A percentile compares a stretch with the other conserved stretches of the same genome.
Conservation (phyloP, 2,329 filamentous ascomycete genomes). For the Torrubiella hemipterigena region DNA sequence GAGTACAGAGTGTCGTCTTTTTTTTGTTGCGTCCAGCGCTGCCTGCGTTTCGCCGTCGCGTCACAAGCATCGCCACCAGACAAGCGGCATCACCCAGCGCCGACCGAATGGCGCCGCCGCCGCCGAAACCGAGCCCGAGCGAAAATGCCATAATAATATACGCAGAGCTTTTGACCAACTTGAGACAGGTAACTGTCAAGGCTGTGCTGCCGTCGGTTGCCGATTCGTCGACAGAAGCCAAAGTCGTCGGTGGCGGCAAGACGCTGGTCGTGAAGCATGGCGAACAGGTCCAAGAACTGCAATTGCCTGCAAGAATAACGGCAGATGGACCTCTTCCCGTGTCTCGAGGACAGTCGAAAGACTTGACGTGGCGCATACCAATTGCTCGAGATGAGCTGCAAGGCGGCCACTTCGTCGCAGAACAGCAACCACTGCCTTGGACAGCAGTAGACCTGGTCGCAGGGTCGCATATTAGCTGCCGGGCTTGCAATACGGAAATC, state of each 20-base stretch:
- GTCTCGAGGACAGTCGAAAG: constrained; percentile 15
- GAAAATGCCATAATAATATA: constrained; percentile 35
- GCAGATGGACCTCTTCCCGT: constrained; percentile 24
- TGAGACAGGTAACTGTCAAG: constrained; percentile 50
- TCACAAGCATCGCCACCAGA: too few relatives aligned
- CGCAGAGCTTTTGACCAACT: constrained; percentile 53
- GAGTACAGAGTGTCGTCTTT: too few relatives aligned
- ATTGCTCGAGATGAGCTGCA: constrained; percentile 14
- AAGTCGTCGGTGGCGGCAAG: constrained; percentile 30
- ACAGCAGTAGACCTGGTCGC: constrained; percentile 34
- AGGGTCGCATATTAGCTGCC: constrained; percentile 29
- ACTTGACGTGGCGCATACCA: constrained; percentile 44
- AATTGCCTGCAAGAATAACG: constrained; percentile 30
- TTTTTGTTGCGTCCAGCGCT: too few relatives aligned
- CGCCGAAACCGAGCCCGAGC: too few relatives aligned
- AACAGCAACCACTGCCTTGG: constrained; percentile 39
- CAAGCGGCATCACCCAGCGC: neutral
- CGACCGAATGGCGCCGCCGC: neutral
- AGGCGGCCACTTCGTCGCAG: constrained; percentile 16
- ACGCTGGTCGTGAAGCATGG: constrained; percentile 36
- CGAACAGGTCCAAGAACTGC: constrained; percentile 19
- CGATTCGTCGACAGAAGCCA: constrained; percentile 28
- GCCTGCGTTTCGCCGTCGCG: too few relatives aligned
- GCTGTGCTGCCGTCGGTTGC: constrained; percentile 34
- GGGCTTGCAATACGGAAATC: constrained; percentile 24